A percentile compares a stretch with the other conserved stretches of the same genome.
Conservation (phyloP, 345 rosid genomes). For the Citrus mangshanensis region DNA sequence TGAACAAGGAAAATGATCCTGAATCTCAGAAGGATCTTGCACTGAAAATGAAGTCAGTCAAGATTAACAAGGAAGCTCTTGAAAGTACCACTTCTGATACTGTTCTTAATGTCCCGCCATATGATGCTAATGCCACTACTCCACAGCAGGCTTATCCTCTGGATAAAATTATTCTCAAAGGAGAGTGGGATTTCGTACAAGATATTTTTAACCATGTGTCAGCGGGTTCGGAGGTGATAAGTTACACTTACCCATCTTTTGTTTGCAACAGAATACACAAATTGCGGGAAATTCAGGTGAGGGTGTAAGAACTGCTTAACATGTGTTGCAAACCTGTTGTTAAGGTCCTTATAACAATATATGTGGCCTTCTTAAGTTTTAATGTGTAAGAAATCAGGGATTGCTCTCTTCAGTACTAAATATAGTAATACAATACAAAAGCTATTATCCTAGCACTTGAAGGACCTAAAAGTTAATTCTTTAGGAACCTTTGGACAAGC, state of each 20-base stretch:
- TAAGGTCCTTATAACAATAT: neutral
- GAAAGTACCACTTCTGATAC: constrained; percentile 35
- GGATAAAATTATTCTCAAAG: constrained; percentile 58
- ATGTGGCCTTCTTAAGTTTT: neutral
- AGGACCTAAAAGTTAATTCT: neutral
- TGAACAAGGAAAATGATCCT: constrained; percentile 50
- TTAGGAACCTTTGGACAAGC: neutral
- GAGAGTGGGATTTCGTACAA: constrained; percentile 63
- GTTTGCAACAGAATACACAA: constrained; percentile 66
- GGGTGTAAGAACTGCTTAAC: neutral
- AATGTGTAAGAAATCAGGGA: neutral
- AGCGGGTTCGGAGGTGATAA: constrained; percentile 23
- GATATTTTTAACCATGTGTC: constrained; percentile 48
- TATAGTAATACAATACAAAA: neutral
- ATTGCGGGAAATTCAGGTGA: constrained; percentile 54
- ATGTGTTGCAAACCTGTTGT: neutral
- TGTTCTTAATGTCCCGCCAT: constrained; percentile 72
- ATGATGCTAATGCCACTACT: constrained; percentile 47
- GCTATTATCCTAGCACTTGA: neutral
- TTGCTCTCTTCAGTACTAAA: neutral
- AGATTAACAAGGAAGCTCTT: constrained; percentile 57
- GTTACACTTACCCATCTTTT: constrained; percentile 54
- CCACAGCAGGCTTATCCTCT: constrained; percentile 75
- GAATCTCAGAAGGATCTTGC: constrained; percentile 43
- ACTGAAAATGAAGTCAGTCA: constrained; percentile 36